These are phyloP conservation scores for Boletellus deceptivus DNA, from an alignment of 1,284 basidiomycete genomes.

Conservation along the genomic window DNA sequence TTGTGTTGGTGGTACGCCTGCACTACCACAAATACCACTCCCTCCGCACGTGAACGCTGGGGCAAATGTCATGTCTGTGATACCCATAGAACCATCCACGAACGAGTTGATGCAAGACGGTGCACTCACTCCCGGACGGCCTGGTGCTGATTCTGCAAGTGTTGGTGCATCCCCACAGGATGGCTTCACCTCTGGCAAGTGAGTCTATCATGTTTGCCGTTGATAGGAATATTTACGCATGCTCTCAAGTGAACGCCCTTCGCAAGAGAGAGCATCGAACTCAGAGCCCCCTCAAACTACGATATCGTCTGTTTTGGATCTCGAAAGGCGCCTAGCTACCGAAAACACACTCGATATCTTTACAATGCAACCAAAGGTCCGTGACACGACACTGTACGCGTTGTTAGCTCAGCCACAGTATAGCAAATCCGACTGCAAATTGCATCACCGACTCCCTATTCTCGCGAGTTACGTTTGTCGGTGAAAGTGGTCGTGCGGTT, in stretches of 20 bases:
- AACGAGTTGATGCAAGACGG: conserved; percentile 5
- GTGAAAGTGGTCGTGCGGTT: conserved; percentile 77
- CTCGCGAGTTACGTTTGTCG: conserved; percentile 77
- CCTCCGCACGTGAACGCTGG: conserved; percentile 44
- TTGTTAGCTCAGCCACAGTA: conserved; percentile 14
- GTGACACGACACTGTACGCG: conserved; percentile 15
- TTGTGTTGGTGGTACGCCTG: conserved; percentile 39
- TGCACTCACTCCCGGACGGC: conserved; percentile 23
- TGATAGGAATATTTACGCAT: conserved; percentile 4
- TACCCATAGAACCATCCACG: conserved; percentile 30
- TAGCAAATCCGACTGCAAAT: conserved; percentile 93
- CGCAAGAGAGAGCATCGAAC: conserved; percentile 57
- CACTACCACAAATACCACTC: conserved; percentile 21
- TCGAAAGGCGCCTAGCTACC: conserved; percentile 82
- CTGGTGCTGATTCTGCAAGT: conserved; percentile 39
- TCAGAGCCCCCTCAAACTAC: conserved; percentile 51
- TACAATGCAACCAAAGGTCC: conserved; percentile 90
- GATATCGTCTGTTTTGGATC: conserved; percentile 63
- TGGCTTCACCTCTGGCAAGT: conserved; percentile 58
- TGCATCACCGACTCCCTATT: conserved; percentile 74
- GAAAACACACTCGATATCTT: conserved; percentile 90
- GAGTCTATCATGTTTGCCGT: conserved; percentile 26
- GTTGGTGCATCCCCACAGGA: conserved; percentile 49
- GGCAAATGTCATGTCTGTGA: conserved; percentile 41
- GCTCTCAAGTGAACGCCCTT: conserved; percentile 53